A percentile compares a stretch with the other conserved stretches of the same genome.
phyloP scores from a whole-genome alignment of 768 basidiomycete genomes.

The Leccinellum albellum region DNA sequence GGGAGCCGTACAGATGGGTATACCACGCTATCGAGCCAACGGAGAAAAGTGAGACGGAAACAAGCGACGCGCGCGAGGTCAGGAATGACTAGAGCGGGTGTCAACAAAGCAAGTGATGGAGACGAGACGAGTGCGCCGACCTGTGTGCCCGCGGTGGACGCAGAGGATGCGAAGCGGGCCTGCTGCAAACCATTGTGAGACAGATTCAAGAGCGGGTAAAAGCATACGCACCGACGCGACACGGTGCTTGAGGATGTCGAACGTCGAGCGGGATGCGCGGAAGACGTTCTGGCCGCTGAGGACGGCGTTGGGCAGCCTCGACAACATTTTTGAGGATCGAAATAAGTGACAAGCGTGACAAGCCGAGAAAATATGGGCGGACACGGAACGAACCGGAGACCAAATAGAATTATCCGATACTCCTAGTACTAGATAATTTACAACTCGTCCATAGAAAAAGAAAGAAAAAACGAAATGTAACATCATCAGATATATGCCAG shows the following conservation, averaged over 20 bases:
- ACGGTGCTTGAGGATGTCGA: conserved; percentile 41
- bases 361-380: conserved; percentile 33
- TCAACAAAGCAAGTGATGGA: not conserved
- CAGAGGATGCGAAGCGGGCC: conserved; percentile 72
- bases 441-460: conserved; percentile 16
- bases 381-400: conserved; percentile 51
- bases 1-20: conserved; percentile 85
- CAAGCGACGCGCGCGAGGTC: conserved; percentile 69
- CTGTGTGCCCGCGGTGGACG: conserved; percentile 57
- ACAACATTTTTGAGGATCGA: conserved; percentile 68
- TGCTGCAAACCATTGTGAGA: conserved; percentile 29
- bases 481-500: conserved; percentile 7
- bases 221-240: conserved; percentile 45
- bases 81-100: conserved; percentile 48
- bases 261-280: conserved; percentile 44
- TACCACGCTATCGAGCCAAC: conserved; percentile 96
- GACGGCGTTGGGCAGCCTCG: conserved; percentile 75
- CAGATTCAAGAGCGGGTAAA: conserved; percentile 6
- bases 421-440: conserved; percentile 27
- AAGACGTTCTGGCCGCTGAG: conserved; percentile 54
- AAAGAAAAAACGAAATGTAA: not conserved
- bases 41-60: conserved; percentile 71
- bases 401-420: conserved; percentile 19
- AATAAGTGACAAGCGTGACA: conserved; percentile 40
- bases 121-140: conserved; percentile 38